Base-by-base conservation (phyloP, 2,329 filamentous ascomycete genomes). In the Fusarium decemcellulare region DNA sequence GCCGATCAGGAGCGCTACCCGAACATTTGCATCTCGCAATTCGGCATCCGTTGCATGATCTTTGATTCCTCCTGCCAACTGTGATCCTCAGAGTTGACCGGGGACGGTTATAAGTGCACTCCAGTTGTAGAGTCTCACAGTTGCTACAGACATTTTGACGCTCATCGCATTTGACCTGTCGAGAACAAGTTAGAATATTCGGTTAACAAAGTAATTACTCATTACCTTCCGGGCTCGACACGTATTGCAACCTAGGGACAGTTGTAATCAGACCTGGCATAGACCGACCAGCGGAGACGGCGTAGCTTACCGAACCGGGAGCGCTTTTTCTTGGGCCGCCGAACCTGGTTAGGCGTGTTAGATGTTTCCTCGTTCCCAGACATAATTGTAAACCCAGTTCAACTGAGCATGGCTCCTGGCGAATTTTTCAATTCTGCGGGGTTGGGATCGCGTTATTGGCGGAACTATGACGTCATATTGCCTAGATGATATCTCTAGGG, bases 141-240 rank as follows among this genome's bases (percentile, higher is more conserved):
- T 68, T 71, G 10, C 32, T 36, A 36, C 68, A 71, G 27, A 51
- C 58, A 34, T 57, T 44, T 8, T 40, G 59, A 14, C 68, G 59
- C 43, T 71, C 68, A 46, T 71, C 68, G 29, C 68, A 71, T 61
- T 71, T 71, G 36, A 71, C 68, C 61, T 68, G 18, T 27, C 44
- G 23, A 5, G 10, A 11, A 18, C 36, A 8, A 56, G 51, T 42
- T 3, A 44, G 32, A 23, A 30, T 23, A 6, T 32, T 67, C 3
- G 29, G 12, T 10, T n/a, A n/a, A 9, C 12, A n/a, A 8, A 29
- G n/a, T 16, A 12, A 14, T 18, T 5, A 4, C 6, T 27, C 30
- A 32, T 10, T n/a, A 57, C 53, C 34, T 57, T 57, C 32, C 53
- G 42, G 8, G 23, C 42, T 18, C 40, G 40, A 23, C 53, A 57